Evolutionary conservation across 2,329 filamentous ascomycete genomes (phyloP).

Genomic region (Spiromastix sp.): DNA sequence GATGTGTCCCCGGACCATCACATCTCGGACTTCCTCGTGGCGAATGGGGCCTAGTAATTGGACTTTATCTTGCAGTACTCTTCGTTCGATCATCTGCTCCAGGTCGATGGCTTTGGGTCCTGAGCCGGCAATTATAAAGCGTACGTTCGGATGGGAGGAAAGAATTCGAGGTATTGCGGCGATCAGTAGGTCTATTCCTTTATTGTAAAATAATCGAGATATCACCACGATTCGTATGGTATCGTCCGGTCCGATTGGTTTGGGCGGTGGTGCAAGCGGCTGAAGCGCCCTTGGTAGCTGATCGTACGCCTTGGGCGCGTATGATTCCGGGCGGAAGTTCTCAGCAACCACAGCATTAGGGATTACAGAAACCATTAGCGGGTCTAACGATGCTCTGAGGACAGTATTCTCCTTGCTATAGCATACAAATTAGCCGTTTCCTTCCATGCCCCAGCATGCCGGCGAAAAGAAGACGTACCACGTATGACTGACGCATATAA

Average conservation of each 20-base stretch:
- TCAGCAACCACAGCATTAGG: constrained; percentile 95
- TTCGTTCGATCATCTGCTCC: constrained; percentile 95
- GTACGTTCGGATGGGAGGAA: constrained; percentile 79
- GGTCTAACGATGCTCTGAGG: constrained; percentile 83
- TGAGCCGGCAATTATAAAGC: constrained; percentile 92
- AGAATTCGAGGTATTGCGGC: constrained; percentile 90
- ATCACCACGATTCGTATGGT: constrained; percentile 95
- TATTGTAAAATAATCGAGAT: constrained; percentile 96
- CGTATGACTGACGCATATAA: constrained; percentile 96
- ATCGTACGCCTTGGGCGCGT: constrained; percentile 31
- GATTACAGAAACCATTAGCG: constrained; percentile 94
- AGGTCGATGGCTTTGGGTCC: constrained; percentile 95
- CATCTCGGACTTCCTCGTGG: constrained; percentile 92
- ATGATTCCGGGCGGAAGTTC: constrained; percentile 70
- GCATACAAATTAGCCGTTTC: constrained; percentile 8
- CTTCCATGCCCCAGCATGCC: neutral
- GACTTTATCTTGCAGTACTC: constrained; percentile 86
- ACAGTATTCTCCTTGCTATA: constrained; percentile 94
- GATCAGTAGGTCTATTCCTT: constrained; percentile 93
- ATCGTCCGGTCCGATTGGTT: constrained; percentile 68
- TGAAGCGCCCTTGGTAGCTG: constrained; percentile 18
- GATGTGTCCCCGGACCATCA: constrained; percentile 95
- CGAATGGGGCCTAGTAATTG: constrained; percentile 85
- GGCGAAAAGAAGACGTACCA: constrained; percentile 49
- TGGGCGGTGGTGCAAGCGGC: constrained; percentile 44